Evolutionary conservation across 2,329 filamentous ascomycete species (phyloP), one percentile per base, ranked within the genome.

Genomic region (Cucurbitaria berberidis): DNA sequence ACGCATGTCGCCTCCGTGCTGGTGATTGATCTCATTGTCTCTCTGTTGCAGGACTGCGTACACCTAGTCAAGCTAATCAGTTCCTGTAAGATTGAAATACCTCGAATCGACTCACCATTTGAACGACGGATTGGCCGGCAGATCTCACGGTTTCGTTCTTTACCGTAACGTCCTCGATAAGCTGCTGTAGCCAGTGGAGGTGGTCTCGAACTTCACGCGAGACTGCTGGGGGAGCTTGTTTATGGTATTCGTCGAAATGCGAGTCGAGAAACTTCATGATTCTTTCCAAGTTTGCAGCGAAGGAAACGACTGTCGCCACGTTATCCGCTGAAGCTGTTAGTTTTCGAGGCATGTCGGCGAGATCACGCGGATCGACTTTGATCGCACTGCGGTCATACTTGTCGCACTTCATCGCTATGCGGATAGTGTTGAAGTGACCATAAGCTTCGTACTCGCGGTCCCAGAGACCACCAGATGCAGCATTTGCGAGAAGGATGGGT

Each of bases 31-130:
- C 10, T 53, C 50, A 35, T 59, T 63, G 19, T 64, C 63, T 34
- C 57, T 53, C 32, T 66, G 63, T n/a, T 48, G 55, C 2, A 64
- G 55, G n/a, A 62, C 53, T n/a, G 54, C 52, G 51, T 66, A 64
- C 4, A 63, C 56, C 55, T 62, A 7, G 21, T 18, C 1, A 29
- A 19, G 11, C 11, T 38, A 24, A 5, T 42, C 5, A 42, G 24
- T n/a, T n/a, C n/a, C n/a, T n/a, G n/a, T n/a, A n/a, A n/a, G n/a
- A n/a, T n/a, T n/a, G n/a, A n/a, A n/a, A n/a, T n/a, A n/a, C n/a
- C n/a, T n/a, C n/a, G n/a, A n/a, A n/a, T 22, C 13, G 6, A 29
- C 40, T 42, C 10, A 42, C 40, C 40, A 42, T 42, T n/a, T 42
- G 40, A 3, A 42, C 40, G 15, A 42, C 40, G 13, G 40, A 19